Percentiles rank a stretch among this genome's conserved stretches.
Evolutionary conservation across 257 asterid species (phyloP).

Genomic region (Parsonsia alboflavescens): DNA sequence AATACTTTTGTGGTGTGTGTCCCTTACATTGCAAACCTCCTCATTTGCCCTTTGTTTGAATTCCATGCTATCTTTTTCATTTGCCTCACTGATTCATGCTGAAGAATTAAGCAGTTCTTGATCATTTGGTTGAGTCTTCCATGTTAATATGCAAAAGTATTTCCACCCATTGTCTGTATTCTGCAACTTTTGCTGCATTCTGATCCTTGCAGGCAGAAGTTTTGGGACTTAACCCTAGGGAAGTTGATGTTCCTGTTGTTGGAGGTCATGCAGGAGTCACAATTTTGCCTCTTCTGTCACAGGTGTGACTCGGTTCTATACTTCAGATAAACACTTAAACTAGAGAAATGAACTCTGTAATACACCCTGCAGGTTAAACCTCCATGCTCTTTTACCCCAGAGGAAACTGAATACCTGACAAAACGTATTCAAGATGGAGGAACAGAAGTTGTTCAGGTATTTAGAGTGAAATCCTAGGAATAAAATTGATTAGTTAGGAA

Average conservation of each 20-base stretch:
- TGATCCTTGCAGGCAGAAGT: slow-evolving; percentile 65
- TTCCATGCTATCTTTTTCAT: neutral
- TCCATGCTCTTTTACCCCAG: slow-evolving; percentile 70
- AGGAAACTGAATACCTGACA: slow-evolving; percentile 71
- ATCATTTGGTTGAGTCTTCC: neutral
- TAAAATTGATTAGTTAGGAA: neutral
- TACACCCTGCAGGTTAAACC: slow-evolving; percentile 63
- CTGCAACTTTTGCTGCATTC: neutral
- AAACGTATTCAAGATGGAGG: slow-evolving; percentile 94
- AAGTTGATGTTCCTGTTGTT: slow-evolving; percentile 80
- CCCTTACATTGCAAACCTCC: neutral
- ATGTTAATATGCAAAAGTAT: neutral
- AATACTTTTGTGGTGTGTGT: slow-evolving; percentile 73
- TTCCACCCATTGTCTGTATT: neutral
- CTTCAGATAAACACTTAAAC: neutral
- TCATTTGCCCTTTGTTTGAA: neutral
- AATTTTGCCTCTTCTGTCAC: slow-evolving; percentile 87
- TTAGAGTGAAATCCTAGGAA: neutral
- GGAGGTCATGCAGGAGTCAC: slow-evolving; percentile 98
- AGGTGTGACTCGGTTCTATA: slow-evolving; percentile 31
- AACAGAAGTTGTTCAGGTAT: slow-evolving; percentile 84
- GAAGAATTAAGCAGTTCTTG: neutral
- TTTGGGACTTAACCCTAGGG: slow-evolving; percentile 88
- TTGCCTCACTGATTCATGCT: neutral
- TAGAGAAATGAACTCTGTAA: neutral